phyloP scores from a whole-genome alignment of 176 grass and related monocot genomes.

The Rhynchospora breviuscula region DNA sequence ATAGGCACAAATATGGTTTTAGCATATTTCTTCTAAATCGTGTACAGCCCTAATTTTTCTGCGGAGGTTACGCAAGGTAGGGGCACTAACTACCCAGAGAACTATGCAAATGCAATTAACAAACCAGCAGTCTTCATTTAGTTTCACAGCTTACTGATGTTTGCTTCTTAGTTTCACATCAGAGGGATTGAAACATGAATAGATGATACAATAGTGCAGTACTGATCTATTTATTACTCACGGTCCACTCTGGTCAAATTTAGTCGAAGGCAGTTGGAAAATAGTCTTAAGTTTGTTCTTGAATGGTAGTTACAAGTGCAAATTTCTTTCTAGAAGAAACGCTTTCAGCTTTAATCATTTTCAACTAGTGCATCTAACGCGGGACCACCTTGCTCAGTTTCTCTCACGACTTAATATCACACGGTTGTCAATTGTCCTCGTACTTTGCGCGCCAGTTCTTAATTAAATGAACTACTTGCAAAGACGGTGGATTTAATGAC shows the following conservation, averaged over 20 bases:
- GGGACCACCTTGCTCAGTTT: not conserved
- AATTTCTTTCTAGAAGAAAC: conserved; percentile 5
- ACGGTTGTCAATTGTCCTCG: not conserved
- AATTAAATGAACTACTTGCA: not conserved
- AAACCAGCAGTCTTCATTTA: too few species aligned
- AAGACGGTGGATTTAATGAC: not conserved
- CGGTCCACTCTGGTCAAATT: not conserved
- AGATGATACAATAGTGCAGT: not conserved
- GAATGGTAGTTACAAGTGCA: not conserved
- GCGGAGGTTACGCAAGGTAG: too few species aligned
- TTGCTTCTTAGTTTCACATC: too few species aligned
- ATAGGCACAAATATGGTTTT: too few species aligned
- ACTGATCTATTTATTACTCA: not conserved
- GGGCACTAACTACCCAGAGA: too few species aligned
- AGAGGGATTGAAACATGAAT: too few species aligned
- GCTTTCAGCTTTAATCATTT: not conserved
- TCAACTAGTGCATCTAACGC: not conserved
- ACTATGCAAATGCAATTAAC: too few species aligned
- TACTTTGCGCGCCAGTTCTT: not conserved
- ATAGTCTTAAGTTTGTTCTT: not conserved
- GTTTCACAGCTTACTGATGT: too few species aligned
- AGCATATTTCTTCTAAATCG: too few species aligned
- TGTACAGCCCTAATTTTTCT: too few species aligned
- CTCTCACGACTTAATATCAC: not conserved
- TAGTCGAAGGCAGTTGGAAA: not conserved